Base-by-base conservation (phyloP, 805 yeast genomes). In the Candida lessepsii region DNA sequence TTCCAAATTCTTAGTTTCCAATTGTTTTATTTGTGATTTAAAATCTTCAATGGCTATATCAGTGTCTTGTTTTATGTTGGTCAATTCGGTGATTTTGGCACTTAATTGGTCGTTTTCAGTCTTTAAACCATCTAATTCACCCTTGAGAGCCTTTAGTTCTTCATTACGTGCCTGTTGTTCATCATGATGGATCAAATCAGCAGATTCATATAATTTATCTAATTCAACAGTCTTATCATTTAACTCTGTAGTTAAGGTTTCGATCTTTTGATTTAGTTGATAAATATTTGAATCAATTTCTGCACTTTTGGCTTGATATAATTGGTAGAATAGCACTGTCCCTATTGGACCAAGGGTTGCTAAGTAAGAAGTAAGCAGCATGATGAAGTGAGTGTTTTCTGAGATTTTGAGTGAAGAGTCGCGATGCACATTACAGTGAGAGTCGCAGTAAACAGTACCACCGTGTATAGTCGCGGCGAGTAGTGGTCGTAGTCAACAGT, bases 321-420 rank as follows among this genome's bases (percentile, higher is more conserved):
- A 36, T 37, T 54, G 55, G 42, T 40, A 53, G 13, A 51, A 40
- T 7, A 50, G 39, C 4, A 50, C 57, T 9, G 53, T 35, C n/a
- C 54, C 49, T 14, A 52, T 27, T 29, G 54, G 39, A 11, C 60
- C 57, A 20, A 43, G 39, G 8, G 51, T 47, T 4, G 57, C 53
- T 17, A 56, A 33, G 29, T 51, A 50, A 16, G 21, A 24, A 34
- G 16, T 34, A n/a, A 34, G 23, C 35, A 31, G 35, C 29, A 24
- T 34, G 25, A 17, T 31, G 16, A 29, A 27, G 23, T 20, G 23
- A 7, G 23, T 20, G 6, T 20, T 20, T 20, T 20, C 9, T 9
- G 23, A 6, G 23, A n/a, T 26, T 26, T 26, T 10, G 14, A 26
- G 14, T n/a, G n/a, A n/a, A n/a, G n/a, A n/a, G n/a, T n/a, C n/a